Evolutionary conservation across 306 rosid genomes (phyloP).

Genomic region (Notholithocarpus densiflorus): DNA sequence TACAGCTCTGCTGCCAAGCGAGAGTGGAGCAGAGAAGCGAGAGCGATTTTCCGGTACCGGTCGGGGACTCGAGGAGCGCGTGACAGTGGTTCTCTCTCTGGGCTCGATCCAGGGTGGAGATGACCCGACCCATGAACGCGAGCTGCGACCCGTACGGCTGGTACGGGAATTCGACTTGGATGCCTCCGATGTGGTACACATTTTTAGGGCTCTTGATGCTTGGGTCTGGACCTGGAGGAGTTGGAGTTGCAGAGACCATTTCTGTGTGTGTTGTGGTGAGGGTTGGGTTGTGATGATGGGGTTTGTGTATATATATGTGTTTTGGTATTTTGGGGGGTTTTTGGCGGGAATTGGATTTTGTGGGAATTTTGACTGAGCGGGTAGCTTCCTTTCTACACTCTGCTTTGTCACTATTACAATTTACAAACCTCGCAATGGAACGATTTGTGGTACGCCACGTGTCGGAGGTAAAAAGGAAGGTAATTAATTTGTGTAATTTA

Average conservation of each 20-base stretch:
- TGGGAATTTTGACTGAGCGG: conserved; percentile 7
- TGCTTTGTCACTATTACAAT: too few species aligned
- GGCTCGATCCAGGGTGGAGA: conserved; percentile 82
- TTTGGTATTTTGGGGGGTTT: not conserved
- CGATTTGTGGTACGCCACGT: too few species aligned
- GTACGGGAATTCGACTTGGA: conserved; percentile 83
- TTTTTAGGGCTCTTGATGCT: conserved; percentile 42
- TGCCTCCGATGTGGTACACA: conserved; percentile 75
- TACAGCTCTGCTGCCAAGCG: conserved; percentile 78
- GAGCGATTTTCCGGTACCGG: conserved; percentile 92
- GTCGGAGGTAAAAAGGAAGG: too few species aligned
- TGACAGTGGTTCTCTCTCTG: conserved; percentile 83
- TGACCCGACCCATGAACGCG: conserved; percentile 83
- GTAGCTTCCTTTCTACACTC: not conserved
- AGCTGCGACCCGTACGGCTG: conserved; percentile 89
- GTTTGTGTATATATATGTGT: not conserved
- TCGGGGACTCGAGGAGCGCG: conserved; percentile 91
- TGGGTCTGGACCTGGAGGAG: conserved; percentile 18
- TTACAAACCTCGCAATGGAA: too few species aligned
- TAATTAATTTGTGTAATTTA: too few species aligned
- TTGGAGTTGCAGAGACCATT: conserved; percentile 42
- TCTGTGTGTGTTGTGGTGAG: not conserved
- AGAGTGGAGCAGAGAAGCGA: conserved; percentile 87
- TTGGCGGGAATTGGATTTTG: conserved; percentile 32
- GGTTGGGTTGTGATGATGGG: too few species aligned